These are phyloP conservation scores for Beta corolliflora DNA, from an alignment of 179 eudicot species.

Conservation along the genomic window DNA sequence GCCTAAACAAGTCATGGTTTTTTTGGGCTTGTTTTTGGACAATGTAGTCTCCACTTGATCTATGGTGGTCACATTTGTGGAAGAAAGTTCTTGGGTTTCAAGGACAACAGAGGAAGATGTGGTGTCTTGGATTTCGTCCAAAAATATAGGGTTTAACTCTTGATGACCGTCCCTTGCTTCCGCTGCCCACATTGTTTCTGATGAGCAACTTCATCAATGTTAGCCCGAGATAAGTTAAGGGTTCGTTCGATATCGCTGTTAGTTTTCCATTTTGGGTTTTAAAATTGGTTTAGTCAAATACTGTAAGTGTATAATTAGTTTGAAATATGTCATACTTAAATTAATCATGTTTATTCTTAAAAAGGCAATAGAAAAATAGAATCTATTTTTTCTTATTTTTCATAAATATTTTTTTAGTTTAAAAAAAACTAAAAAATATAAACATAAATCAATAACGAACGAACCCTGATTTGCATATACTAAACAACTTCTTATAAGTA, in stretches of 20 bases:
- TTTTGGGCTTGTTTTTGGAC: background rate
- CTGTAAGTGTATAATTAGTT: no score
- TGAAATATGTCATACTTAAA: no score
- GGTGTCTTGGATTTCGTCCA: background rate
- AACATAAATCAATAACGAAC: no score
- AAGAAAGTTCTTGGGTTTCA: background rate
- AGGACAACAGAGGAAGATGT: background rate
- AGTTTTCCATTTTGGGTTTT: background rate
- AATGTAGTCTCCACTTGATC: background rate
- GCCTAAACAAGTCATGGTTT: background rate
- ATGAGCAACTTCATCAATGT: conserved; percentile 7
- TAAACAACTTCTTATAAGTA: no score
- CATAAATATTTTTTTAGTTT: no score
- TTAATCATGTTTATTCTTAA: no score
- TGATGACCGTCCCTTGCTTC: conserved; percentile 11
- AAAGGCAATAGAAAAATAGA: no score
- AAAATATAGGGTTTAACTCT: background rate
- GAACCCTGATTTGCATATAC: no score
- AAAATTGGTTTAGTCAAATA: no score
- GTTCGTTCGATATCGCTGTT: no score
- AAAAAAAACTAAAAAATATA: no score
- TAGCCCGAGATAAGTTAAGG: background rate
- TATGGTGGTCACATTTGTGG: background rate
- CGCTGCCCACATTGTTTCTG: conserved; percentile 9
- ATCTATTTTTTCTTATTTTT: no score